Base-by-base conservation (phyloP, 2,329 filamentous ascomycete species). In the Aspergillus sp. region DNA sequence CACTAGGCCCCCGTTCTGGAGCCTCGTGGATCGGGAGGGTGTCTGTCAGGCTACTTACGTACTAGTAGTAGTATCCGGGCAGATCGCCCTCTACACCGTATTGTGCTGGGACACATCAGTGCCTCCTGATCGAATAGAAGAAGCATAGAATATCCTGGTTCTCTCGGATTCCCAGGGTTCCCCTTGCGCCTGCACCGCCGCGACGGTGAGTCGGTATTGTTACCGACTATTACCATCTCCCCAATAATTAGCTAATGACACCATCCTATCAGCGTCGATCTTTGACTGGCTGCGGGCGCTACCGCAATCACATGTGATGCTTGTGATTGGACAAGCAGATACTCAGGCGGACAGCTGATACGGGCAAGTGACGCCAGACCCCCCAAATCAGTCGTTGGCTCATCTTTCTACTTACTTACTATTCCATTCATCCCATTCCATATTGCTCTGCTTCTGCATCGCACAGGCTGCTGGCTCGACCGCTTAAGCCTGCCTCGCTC, bases 321-420 rank as follows among this genome's bases (percentile, higher is more conserved):
- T 23, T 21, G 2, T 68, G 57, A 70, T 70, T 70, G 65, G 65
- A 15, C 54, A n/a, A 11, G n/a, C 11, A 10, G 36, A 21, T 17
- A 36, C 32, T 36, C 44, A 38, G 30, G 38, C 41, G 59, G 60
- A 59, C 66, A 68, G 66, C 63, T 69, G 68, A 70, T 70, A 68
- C 59, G 36, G 58, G 60, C 63, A 47, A 68, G 62, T 70, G 68
- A 70, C 68, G 68, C 66, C 67, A 68, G 66, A 61, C 21, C 47
- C 39, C 52, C 50, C 25, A 8, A 54, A 36, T 36, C 32, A 36
- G 32, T 36, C 32, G 32, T 36, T 36, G 32, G 32, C 32, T 36
- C 32, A 36, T 36, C 32, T 36, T 36, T 36, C 32, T 36, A 36
- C 30, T 32, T 36, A 36, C 32, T 36, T 36, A 36, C 11, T 30